These are phyloP conservation scores for Lepidium sativum DNA, from an alignment of 345 rosid genomes.

Conservation along the genomic window DNA sequence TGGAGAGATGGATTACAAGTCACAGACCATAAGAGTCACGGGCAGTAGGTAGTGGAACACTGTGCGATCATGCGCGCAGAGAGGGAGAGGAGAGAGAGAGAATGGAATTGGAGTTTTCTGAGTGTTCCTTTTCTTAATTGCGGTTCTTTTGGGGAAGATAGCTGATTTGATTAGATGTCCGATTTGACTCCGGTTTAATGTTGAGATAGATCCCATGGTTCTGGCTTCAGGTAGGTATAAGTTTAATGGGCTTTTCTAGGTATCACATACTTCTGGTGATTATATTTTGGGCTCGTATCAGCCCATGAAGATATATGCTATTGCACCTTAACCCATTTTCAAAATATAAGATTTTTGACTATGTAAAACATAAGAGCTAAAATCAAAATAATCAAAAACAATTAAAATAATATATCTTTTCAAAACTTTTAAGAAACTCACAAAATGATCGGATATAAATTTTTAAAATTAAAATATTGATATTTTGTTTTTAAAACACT, in stretches of 20 bases:
- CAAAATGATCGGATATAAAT: too few relatives aligned
- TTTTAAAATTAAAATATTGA: too few relatives aligned
- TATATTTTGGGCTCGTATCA: neutral
- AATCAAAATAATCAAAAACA: too few relatives aligned
- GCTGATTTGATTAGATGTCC: neutral
- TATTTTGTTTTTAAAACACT: too few relatives aligned
- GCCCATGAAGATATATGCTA: neutral
- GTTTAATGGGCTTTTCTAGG: neutral
- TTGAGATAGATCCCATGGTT: neutral
- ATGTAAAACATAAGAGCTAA: too few relatives aligned
- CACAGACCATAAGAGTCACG: slow-evolving; percentile 31
- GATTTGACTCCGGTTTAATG: slow-evolving; percentile 12
- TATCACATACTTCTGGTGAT: neutral
- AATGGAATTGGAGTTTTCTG: slow-evolving; percentile 17
- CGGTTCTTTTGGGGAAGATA: neutral
- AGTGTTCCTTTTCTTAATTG: neutral
- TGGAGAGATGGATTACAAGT: slow-evolving; percentile 14
- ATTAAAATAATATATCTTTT: too few relatives aligned
- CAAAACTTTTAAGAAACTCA: too few relatives aligned
- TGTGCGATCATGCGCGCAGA: slow-evolving; percentile 28
- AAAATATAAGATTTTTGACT: too few relatives aligned
- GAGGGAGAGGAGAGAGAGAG: slow-evolving; percentile 4
- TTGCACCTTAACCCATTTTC: neutral
- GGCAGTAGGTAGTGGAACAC: slow-evolving; percentile 22
- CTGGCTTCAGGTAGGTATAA: neutral